Base-by-base conservation (phyloP, 495 filamentous ascomycete genomes). In the Hypoxylon trugodes region DNA sequence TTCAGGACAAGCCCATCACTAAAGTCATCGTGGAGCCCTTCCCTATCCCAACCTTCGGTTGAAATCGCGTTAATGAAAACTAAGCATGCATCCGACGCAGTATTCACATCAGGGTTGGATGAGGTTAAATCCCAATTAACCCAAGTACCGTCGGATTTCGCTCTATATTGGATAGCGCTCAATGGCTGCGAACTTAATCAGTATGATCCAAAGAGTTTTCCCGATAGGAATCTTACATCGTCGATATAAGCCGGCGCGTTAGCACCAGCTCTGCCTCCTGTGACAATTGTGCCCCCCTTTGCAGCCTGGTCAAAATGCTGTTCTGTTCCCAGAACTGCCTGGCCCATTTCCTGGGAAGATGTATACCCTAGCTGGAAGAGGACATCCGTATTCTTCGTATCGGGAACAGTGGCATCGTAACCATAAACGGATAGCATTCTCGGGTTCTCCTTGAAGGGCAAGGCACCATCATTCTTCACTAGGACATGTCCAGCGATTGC, bases 31-130 rank as follows among this genome's bases (percentile, higher is more conserved):
- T 65, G 69, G 1, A 77, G 54, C 4, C 69, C 71, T 0, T 74
- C 59, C 10, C 82, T 76, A 59, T 85, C 82, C 57, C 70, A 73
- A 4, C 74, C 83, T 59, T 91, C 88, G 0, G 82, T 79, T 0
- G 86, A 79, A 46, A 81, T 86, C 4, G 79, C 77, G 59, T 88
- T 90, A 58, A 85, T 81, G 56, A 91, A 86, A 0, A 90, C 82
- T 0, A 88, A 60, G 66, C 87, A 89, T n/a, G 90, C 81, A 64
- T 92, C 88, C 16, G 89, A 82, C 18, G 76, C 73, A 7, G 69
- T 70, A 52, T 80, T 72, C 13, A 83, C 78, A 8, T 62, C 40
- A 0, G 81, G 78, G 4, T 70, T 61, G 51, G 53, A 37, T 45
- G 67, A 78, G 40, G 66, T 72, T 61, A 71, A 77, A 49, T 78